Base-by-base conservation (phyloP, 257 asterid genomes). In the Solanum chiquidenum region DNA sequence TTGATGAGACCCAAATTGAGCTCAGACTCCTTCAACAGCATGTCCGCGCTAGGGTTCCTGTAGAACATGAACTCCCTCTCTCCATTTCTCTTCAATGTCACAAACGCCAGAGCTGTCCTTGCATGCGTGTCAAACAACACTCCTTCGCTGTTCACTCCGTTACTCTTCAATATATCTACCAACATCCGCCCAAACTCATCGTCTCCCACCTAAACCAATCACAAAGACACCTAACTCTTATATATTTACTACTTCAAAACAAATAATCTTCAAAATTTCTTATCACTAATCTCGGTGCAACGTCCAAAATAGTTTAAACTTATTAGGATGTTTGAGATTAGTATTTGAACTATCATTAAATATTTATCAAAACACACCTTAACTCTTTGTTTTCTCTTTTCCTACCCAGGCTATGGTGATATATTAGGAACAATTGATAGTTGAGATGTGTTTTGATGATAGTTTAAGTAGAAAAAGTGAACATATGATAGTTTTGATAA, bases 21-120 rank as follows among this genome's bases (percentile, higher is more conserved):
- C 72, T 91, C 93, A 5, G 92, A 88, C 71, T 90, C 91, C 87
- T 91, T 88, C 25, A 90, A 86, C 49, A 91, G 86, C 93, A 91
- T 91, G 83, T 91, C 92, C 0, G 93, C 93, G 11, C 93, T 91
- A 2, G 93, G 93, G 80, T 91, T 91, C 80, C 93, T 80, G 87
- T 91, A 91, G 89, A 91, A 91, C 92, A 91, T 91, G 82, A 91
- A 91, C 80, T 91, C 93, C 89, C 93, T 90, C 86, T 91, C 93
- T 3, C 93, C 93, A 18, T 91, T 68, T 35, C 82, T 52, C 62
- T 87, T 88, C 69, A 91, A 85, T 29, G 93, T 91, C 35, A 91
- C 93, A 34, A 91, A 91, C 0, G 93, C 93, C 0, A 91, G 68
- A 3, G 93, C 93, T 9, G 93, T 91, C 31, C 93, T 73, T 1